phyloP scores from a whole-genome alignment of 1,139 yeast species.

The Blastobotrys arbuscula region DNA sequence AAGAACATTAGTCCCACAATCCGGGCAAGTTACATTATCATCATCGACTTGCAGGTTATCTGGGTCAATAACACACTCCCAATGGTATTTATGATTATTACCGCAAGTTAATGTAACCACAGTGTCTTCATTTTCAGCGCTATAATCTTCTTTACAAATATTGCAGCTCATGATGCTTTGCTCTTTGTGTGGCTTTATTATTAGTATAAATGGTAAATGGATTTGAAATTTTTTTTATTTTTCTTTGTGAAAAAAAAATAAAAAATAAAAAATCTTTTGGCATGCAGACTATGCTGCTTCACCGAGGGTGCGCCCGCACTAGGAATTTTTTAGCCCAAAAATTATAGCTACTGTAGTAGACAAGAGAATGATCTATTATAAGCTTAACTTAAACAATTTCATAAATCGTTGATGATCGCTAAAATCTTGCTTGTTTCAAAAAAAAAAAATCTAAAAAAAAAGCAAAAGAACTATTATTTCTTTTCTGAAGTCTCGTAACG shows the following conservation, averaged over 20 bases:
- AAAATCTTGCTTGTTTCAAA: too few relatives aligned
- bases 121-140: background rate
- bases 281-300: too few relatives aligned
- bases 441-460: too few relatives aligned
- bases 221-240: background rate
- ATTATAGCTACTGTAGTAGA: too few relatives aligned
- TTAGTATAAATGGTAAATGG: background rate
- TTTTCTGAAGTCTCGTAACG: too few relatives aligned
- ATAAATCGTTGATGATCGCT: too few relatives aligned
- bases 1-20: conserved; percentile 8
- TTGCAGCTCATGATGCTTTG: background rate
- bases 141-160: background rate
- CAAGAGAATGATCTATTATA: too few relatives aligned
- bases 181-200: background rate
- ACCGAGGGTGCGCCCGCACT: too few relatives aligned
- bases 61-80: conserved; percentile 19
- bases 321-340: too few relatives aligned
- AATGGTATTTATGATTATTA: conserved; percentile 21
- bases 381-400: too few relatives aligned
- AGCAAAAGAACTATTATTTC: too few relatives aligned
- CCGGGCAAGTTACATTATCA: conserved; percentile 17
- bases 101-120: conserved; percentile 14
- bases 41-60: background rate
- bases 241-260: background rate
- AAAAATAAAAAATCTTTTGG: too few relatives aligned